A percentile compares a stretch with the other conserved stretches of the same genome.
phyloP scores from a whole-genome alignment of 2,329 filamentous ascomycete species.

The Rachicladosporium sp. region DNA sequence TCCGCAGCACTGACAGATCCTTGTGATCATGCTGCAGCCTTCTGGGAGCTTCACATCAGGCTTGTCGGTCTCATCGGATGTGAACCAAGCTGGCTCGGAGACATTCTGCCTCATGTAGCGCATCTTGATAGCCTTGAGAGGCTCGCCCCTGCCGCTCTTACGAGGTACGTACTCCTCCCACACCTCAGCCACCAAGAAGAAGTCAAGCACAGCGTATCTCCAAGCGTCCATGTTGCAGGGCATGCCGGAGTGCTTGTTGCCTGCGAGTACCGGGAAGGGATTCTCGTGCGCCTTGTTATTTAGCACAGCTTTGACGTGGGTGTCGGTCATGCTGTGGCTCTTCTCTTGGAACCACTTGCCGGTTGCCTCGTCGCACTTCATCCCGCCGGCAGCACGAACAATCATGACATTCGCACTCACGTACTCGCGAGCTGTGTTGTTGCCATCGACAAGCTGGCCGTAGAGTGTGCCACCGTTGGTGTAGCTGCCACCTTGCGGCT shows the following conservation, averaged over 20 bases:
- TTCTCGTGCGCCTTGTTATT: conserved; percentile 35
- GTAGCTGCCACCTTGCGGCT: conserved; percentile 50
- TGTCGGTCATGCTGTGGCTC: conserved; percentile 32
- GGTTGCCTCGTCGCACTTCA: conserved; percentile 31
- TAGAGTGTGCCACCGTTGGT: conserved; percentile 36
- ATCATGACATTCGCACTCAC: conserved; percentile 52
- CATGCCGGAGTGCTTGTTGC: conserved; percentile 35
- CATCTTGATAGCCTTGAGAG: conserved; percentile 39
- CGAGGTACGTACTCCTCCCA: conserved; percentile 49
- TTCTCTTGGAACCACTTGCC: conserved; percentile 35
- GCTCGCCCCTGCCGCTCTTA: conserved; percentile 12
- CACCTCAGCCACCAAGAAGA: conserved; percentile 54
- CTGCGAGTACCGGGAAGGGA: conserved; percentile 41
- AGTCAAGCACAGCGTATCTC: conserved; percentile 54
- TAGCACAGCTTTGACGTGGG: conserved; percentile 28
- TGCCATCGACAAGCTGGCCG: conserved; percentile 48
- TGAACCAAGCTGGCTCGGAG: conserved; percentile 39
- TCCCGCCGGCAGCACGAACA: conserved; percentile 47
- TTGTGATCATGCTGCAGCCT: not conserved
- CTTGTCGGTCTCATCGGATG: conserved; percentile 10
- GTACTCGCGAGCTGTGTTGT: conserved; percentile 41
- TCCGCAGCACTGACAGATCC: conserved; percentile 15
- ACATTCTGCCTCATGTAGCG: conserved; percentile 54
- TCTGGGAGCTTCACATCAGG: conserved; percentile 18
- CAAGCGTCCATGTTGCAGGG: conserved; percentile 40